Percentiles rank a stretch among this genome's conserved stretches.
These are phyloP conservation scores for Ilyonectria sp. DNA, from an alignment of 2,329 filamentous ascomycete genomes.

Conservation along the genomic window DNA sequence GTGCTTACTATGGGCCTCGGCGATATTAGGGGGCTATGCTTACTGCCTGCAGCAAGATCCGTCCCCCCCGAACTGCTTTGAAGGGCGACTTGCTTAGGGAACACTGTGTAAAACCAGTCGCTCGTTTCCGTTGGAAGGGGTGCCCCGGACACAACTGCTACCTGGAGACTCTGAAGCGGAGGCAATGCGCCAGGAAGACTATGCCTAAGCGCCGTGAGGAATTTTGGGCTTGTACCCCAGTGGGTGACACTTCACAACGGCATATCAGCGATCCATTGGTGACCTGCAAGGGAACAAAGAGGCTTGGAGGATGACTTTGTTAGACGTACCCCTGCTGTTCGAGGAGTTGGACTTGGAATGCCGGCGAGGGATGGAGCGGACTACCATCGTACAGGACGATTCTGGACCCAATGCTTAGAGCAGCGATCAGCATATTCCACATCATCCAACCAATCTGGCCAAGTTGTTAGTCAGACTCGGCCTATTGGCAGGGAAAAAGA, in stretches of 20 bases:
- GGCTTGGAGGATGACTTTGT: background rate
- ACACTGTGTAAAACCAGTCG: background rate
- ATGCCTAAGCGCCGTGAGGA: slow-evolving; percentile 2
- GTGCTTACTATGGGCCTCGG: background rate
- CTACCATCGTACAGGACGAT: slow-evolving; percentile 1
- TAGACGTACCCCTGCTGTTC: slow-evolving; percentile 3
- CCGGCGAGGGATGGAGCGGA: slow-evolving; percentile 4
- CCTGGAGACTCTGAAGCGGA: slow-evolving; percentile 3
- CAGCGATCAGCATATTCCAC: slow-evolving; percentile 6
- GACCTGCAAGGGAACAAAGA: background rate
- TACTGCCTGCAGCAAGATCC: slow-evolving; percentile 2
- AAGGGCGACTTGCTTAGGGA: slow-evolving; percentile 5
- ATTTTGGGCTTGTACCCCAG: slow-evolving; percentile 9
- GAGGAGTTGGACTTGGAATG: slow-evolving; percentile 1
- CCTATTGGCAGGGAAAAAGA: background rate
- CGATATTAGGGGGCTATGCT: background rate
- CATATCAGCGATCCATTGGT: slow-evolving; percentile 5
- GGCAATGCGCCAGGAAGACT: background rate
- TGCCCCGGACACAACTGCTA: background rate
- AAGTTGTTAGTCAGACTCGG: background rate
- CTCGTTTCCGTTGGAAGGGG: background rate
- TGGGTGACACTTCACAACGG: slow-evolving; percentile 1
- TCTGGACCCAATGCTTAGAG: slow-evolving; percentile 2
- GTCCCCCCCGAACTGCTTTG: slow-evolving; percentile 3
- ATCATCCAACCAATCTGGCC: slow-evolving; percentile 4